These are phyloP conservation scores for Azolla pinnata DNA, from an alignment of 75 land plant genomes.

Conservation along the genomic window DNA sequence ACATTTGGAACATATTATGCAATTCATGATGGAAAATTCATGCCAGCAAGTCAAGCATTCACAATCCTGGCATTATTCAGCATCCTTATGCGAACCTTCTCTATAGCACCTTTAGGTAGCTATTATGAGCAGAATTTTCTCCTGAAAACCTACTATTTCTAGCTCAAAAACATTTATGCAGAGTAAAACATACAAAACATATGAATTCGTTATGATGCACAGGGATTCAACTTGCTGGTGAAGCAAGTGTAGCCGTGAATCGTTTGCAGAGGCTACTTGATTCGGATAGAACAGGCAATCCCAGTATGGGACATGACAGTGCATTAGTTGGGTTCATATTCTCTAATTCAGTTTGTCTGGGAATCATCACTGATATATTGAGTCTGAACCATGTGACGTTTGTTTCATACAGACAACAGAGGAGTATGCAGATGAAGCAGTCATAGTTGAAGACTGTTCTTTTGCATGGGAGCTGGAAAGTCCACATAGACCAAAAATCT, in stretches of 20 bases:
- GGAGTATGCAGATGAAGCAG: not conserved
- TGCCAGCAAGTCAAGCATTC: constrained; percentile 17
- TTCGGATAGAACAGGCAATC: too few species aligned
- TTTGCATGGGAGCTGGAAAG: not conserved
- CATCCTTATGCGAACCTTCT: constrained; percentile 13
- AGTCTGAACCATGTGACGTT: too few species aligned
- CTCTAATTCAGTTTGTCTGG: too few species aligned
- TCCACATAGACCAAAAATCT: not conserved
- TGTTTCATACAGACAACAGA: too few species aligned
- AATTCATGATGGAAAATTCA: constrained; percentile 12
- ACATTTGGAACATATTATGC: constrained; percentile 24
- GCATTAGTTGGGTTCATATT: too few species aligned
- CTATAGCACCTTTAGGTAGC: constrained; percentile 15
- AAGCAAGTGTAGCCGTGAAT: constrained; percentile 17
- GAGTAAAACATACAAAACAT: not conserved
- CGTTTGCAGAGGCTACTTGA: constrained; percentile 19
- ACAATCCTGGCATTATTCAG: constrained; percentile 22
- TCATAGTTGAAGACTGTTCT: not conserved
- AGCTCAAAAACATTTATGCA: too few species aligned
- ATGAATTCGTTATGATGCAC: not conserved
- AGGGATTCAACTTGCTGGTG: constrained; percentile 13
- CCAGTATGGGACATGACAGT: too few species aligned
- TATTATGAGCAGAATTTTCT: too few species aligned
- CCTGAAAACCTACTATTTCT: too few species aligned
- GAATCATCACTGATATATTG: too few species aligned